Base-by-base conservation (phyloP, 371 early-diverging fungal species). In the Rhizopus stolonifer region DNA sequence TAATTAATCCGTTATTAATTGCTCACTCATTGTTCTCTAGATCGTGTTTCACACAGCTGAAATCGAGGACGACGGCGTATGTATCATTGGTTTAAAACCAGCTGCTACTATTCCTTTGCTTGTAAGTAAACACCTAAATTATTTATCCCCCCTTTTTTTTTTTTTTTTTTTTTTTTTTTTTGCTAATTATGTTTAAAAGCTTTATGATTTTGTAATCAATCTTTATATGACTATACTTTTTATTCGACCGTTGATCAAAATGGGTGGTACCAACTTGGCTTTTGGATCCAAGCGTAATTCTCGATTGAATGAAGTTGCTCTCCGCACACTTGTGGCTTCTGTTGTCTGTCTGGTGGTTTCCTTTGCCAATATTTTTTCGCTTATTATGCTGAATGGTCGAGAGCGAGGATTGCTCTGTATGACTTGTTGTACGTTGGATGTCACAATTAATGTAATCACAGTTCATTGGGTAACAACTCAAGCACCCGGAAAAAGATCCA, bases 381-480 rank as follows among this genome's bases (percentile, higher is more conserved):
- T 79, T 5, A 56, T 68, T 1, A 52, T 74, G 49, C 48, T 74
- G 22, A 39, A 72, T 31, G 79, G 80, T 11, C 58, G 67, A n/a
- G 75, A 80, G 48, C 66, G 83, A 9, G 81, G 79, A 11, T 44
- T 76, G 6, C 36, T 79, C 13, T 83, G 83, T 40, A 32, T 83
- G 9, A 75, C 74, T 0, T 72, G 72, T 14, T 83, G 83, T 50
- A 77, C 74, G 10, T 52, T 80, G n/a, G 81, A 83, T 64, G 81
- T 83, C 22, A 80, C 81, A 0, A 63, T 80, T 47, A 83, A 80
- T 51, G 75, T 77, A 0, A 54, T 76, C n/a, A 70, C 78, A 1
- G 70, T 82, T 46, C 83, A 82, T 43, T 82, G 81, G 81, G 80
- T 80, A 50, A 52, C 19, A 24, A 36, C 36, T 36, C 36, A 49